Conservation (phyloP, 2,329 filamentous ascomycete species). For the Diaporthe aspalathi region DNA sequence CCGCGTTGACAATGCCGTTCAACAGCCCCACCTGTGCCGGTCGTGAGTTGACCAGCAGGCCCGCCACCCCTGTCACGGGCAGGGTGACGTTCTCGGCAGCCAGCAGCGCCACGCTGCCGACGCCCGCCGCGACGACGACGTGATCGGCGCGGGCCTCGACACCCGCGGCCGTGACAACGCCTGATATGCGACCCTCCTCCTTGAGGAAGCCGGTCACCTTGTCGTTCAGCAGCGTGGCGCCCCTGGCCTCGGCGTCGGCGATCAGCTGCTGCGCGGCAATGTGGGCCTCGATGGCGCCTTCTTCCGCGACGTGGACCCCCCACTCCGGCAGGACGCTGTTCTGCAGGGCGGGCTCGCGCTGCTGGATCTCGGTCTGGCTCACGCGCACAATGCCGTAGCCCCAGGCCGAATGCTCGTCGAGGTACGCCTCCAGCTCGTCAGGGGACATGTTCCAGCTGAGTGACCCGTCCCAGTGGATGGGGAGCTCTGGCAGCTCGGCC, state of each 20-base stretch:
- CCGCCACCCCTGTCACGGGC: slow-evolving; percentile 43
- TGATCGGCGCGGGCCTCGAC: slow-evolving; percentile 43
- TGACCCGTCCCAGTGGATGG: slow-evolving; percentile 44
- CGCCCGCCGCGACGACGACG: slow-evolving; percentile 47
- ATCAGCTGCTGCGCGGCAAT: slow-evolving; percentile 43
- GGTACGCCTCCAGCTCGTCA: slow-evolving; percentile 43
- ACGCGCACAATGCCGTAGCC: slow-evolving; percentile 45
- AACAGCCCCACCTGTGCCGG: slow-evolving; percentile 42
- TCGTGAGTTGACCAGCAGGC: slow-evolving; percentile 47
- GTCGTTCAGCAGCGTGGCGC: slow-evolving; percentile 38
- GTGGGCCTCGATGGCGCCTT: slow-evolving; percentile 48
- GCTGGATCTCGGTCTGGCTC: slow-evolving; percentile 40
- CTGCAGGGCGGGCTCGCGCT: slow-evolving; percentile 43
- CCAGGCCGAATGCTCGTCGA: slow-evolving; percentile 43
- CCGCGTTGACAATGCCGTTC: slow-evolving; percentile 43
- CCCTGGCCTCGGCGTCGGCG: slow-evolving; percentile 38
- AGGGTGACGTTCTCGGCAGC: slow-evolving; percentile 43
- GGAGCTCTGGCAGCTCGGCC: slow-evolving; percentile 43
- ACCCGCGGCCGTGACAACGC: slow-evolving; percentile 39
- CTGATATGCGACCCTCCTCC: slow-evolving; percentile 35
- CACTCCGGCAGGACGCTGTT: slow-evolving; percentile 32
- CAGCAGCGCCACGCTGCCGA: slow-evolving; percentile 45
- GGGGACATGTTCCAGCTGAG: slow-evolving; percentile 43
- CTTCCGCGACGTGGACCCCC: slow-evolving; percentile 64
- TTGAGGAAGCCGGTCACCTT: slow-evolving; percentile 41